phyloP scores from a whole-genome alignment of 805 yeast species.

The Yarrowia sp. region DNA sequence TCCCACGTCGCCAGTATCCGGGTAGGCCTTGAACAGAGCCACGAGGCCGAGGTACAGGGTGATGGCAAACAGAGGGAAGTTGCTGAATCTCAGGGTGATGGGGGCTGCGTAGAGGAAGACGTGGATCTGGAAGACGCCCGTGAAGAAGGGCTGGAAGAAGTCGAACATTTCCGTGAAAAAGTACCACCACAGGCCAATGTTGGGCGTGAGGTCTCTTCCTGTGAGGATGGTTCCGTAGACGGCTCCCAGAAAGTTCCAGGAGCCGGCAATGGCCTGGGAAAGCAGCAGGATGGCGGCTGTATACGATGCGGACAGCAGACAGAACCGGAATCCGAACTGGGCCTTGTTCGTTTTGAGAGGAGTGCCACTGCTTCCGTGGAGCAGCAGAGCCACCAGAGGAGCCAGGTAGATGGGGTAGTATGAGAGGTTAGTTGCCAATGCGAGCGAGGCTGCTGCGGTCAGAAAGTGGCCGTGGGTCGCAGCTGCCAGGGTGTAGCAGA shows the following conservation, averaged over 20 bases:
- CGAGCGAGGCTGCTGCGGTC: constrained; percentile 60
- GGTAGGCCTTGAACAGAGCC: constrained; percentile 80
- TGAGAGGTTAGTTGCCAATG: constrained; percentile 69
- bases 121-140: constrained; percentile 82
- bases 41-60: constrained; percentile 59
- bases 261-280: constrained; percentile 46
- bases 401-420: constrained; percentile 66
- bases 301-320: constrained; percentile 41
- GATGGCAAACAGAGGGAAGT: constrained; percentile 66
- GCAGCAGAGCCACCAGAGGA: constrained; percentile 59
- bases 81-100: constrained; percentile 67
- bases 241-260: constrained; percentile 56
- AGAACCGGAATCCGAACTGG: constrained; percentile 38
- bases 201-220: constrained; percentile 80
- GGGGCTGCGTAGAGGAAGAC: constrained; percentile 73
- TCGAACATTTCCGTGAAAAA: constrained; percentile 95
- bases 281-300: constrained; percentile 42
- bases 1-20: constrained; percentile 80
- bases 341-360: constrained; percentile 4
- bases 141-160: constrained; percentile 81
- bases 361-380: constrained; percentile 28
- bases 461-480: constrained; percentile 54
- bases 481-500: constrained; percentile 58
- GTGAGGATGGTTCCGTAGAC: constrained; percentile 61
- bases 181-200: constrained; percentile 98